Percentiles rank a stretch among this genome's conserved stretches.
phyloP scores from a whole-genome alignment of 2,329 filamentous ascomycete genomes.

The Sporothrix protearum region DNA sequence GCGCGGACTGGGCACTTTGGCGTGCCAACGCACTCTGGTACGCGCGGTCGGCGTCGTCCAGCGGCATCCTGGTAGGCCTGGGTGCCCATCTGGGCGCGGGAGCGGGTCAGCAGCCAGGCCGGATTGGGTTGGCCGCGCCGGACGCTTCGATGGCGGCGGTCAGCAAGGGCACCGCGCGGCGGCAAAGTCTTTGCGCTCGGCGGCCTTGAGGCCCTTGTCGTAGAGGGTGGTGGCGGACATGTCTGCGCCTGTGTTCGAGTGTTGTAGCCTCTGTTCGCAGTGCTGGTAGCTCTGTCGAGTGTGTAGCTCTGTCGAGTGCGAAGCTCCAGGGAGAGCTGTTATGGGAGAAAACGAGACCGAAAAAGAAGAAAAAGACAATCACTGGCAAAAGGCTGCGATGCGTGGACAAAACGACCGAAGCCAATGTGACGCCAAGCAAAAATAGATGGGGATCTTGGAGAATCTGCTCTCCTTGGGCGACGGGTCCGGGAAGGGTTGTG shows the following conservation, averaged over 20 bases:
- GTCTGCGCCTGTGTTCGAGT: too few relatives aligned
- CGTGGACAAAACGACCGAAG: neutral
- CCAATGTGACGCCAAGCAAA: neutral
- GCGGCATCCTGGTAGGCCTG: constrained; percentile 74
- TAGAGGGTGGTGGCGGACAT: constrained; percentile 53
- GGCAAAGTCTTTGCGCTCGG: constrained; percentile 60
- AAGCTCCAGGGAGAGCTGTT: neutral
- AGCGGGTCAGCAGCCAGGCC: constrained; percentile 76
- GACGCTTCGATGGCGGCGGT: constrained; percentile 64
- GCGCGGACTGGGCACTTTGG: constrained; percentile 43
- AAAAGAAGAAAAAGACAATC: neutral
- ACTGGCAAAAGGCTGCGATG: neutral
- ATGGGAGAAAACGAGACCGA: neutral
- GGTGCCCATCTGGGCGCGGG: constrained; percentile 35
- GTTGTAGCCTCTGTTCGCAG: too few relatives aligned
- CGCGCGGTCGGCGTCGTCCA: constrained; percentile 66
- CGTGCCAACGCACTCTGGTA: constrained; percentile 61
- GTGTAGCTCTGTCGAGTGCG: neutral
- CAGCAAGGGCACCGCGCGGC: constrained; percentile 65
- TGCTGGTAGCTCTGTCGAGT: constrained; percentile 25
- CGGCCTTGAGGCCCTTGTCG: constrained; percentile 61
- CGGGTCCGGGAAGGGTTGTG: neutral
- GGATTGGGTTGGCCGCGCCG: constrained; percentile 51
- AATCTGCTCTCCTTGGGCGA: too few relatives aligned
- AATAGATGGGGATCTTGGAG: neutral